A percentile compares a stretch with the other conserved stretches of the same genome.
Evolutionary conservation across 202 grass and related monocot species (phyloP).

Genomic region (Panicum hallii): DNA sequence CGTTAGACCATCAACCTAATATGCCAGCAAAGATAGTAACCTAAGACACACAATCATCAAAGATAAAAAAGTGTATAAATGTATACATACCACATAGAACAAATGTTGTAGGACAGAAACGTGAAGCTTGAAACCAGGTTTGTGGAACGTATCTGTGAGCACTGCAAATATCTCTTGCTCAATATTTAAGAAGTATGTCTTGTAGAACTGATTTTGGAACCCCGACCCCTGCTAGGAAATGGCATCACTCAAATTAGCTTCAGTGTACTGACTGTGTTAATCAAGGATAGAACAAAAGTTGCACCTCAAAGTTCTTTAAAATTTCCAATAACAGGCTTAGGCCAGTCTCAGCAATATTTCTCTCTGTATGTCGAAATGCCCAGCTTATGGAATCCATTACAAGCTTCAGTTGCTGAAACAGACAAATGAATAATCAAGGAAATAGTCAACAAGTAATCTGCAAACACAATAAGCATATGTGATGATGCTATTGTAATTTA

Average conservation of each 20-base stretch:
- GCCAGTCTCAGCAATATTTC: constrained; percentile 78
- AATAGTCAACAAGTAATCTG: background rate
- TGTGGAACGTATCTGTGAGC: constrained; percentile 70
- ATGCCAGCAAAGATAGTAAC: background rate
- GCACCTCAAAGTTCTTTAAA: constrained; percentile 72
- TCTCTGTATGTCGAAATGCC: constrained; percentile 73
- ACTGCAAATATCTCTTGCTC: constrained; percentile 80
- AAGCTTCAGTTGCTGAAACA: constrained; percentile 71
- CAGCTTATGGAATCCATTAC: constrained; percentile 78
- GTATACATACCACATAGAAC: constrained; percentile 43
- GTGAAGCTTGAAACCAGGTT: constrained; percentile 70
- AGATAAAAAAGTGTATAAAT: background rate
- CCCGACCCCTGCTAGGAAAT: constrained; percentile 53
- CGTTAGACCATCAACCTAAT: constrained; percentile 28
- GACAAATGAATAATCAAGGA: constrained; percentile 4
- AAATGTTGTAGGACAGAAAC: constrained; percentile 68
- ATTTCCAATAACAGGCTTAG: constrained; percentile 67
- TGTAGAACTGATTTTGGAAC: constrained; percentile 72
- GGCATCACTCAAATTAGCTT: constrained; percentile 17
- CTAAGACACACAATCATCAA: background rate
- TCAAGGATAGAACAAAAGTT: constrained; percentile 13
- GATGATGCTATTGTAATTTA: constrained; percentile 4
- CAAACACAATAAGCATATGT: background rate
- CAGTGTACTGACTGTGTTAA: background rate
- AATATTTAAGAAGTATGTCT: constrained; percentile 67